These are phyloP conservation scores for Aphanomyces euteiches DNA, from an alignment of 352 stramenopile species.

Conservation along the genomic window DNA sequence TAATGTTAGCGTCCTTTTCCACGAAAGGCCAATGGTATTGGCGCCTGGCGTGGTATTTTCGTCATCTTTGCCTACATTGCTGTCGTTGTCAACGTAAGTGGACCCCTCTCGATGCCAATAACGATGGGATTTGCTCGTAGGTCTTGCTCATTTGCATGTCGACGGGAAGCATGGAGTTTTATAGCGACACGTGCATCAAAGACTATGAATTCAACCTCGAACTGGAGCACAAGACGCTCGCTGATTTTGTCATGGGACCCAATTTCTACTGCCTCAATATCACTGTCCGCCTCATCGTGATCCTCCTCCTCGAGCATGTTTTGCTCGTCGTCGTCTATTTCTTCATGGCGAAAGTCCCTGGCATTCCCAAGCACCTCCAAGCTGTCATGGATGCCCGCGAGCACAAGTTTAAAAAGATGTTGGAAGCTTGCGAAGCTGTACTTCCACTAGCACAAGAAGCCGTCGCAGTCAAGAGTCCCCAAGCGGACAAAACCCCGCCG, in stretches of 20 bases:
- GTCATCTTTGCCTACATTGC: conserved; percentile 57
- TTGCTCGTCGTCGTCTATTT: conserved; percentile 48
- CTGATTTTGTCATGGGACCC: conserved; percentile 60
- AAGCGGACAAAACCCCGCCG: background rate
- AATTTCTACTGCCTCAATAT: conserved; percentile 66
- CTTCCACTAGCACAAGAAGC: conserved; percentile 28
- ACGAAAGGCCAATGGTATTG: conserved; percentile 66
- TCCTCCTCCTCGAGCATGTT: conserved; percentile 68
- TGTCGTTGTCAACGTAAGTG: conserved; percentile 61
- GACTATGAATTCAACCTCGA: conserved; percentile 56
- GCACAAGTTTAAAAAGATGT: conserved; percentile 59
- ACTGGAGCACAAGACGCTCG: conserved; percentile 58
- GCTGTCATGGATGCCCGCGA: conserved; percentile 53
- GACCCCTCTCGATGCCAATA: too few relatives aligned
- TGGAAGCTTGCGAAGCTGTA: conserved; percentile 48
- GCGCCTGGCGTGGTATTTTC: conserved; percentile 59
- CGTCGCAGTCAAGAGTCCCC: background rate
- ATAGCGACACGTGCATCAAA: conserved; percentile 48
- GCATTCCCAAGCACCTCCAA: conserved; percentile 51
- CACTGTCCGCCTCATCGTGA: conserved; percentile 73
- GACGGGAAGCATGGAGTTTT: conserved; percentile 66
- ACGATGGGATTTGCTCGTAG: background rate
- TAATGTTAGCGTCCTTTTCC: conserved; percentile 51
- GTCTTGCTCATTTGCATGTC: conserved; percentile 63
- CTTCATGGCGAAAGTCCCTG: conserved; percentile 48